A percentile compares a stretch with the other conserved stretches of the same genome.
These are phyloP conservation scores for Eimeria mitis DNA, from an alignment of 169 alveolate genomes.

Conservation along the genomic window DNA sequence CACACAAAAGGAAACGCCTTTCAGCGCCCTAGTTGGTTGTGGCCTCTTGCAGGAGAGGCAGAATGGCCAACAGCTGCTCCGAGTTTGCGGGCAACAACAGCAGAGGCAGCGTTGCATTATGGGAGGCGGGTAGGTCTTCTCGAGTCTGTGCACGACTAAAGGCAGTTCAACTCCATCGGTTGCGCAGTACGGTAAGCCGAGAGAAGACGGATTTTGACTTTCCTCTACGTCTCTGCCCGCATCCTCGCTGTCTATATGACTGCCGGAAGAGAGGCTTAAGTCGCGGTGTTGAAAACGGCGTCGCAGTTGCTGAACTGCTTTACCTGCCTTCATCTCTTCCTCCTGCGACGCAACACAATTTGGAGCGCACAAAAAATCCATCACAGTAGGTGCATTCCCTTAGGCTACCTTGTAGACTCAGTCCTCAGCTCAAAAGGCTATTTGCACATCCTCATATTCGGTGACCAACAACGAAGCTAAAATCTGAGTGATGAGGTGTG, in stretches of 20 bases:
- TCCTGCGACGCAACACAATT: constrained; percentile 12
- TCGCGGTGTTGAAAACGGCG: background rate
- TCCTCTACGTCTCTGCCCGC: background rate
- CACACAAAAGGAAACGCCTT: constrained; percentile 65
- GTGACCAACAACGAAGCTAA: background rate
- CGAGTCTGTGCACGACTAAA: constrained; percentile 29
- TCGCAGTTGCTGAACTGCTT: constrained; percentile 43
- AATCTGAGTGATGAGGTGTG: background rate
- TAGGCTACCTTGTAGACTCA: background rate
- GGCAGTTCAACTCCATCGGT: background rate
- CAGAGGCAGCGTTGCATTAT: constrained; percentile 28
- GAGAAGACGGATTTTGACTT: background rate
- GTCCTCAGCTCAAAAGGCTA: background rate
- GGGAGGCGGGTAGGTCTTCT: constrained; percentile 60
- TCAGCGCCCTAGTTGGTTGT: constrained; percentile 34
- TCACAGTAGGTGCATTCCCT: background rate
- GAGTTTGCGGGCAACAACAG: constrained; percentile 6
- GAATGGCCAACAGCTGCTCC: background rate
- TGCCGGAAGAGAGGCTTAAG: background rate
- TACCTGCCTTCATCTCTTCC: constrained; percentile 29
- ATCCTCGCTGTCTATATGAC: background rate
- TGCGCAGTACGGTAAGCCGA: background rate
- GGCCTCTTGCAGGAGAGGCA: constrained; percentile 60
- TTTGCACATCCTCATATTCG: background rate
- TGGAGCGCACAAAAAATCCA: background rate